Evolutionary conservation across 306 rosid genomes (phyloP).

Genomic region (Acacia melanoxylon): DNA sequence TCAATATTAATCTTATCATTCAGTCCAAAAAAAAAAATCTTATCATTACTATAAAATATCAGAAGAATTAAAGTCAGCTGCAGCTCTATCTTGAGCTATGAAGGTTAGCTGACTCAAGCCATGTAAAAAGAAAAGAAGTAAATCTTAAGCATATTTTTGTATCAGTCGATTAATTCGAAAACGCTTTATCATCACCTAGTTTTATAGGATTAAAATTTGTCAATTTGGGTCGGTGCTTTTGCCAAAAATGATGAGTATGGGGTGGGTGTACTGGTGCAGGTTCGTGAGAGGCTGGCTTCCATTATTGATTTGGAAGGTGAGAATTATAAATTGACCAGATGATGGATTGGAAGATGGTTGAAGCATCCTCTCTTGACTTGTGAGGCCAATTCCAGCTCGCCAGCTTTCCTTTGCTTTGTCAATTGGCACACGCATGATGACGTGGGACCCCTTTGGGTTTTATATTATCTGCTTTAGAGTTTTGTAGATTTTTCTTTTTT

Average conservation of each 20-base stretch:
- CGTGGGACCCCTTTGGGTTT: neutral
- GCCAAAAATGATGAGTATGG: slow-evolving; percentile 8
- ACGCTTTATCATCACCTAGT: neutral
- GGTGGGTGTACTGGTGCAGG: slow-evolving; percentile 42
- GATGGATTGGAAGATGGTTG: neutral
- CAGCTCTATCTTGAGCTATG: neutral
- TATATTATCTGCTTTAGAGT: neutral
- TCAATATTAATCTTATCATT: neutral
- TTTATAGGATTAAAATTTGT: neutral
- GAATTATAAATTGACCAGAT: slow-evolving; percentile 55
- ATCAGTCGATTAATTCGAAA: neutral
- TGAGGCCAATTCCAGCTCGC: neutral
- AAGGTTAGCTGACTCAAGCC: neutral
- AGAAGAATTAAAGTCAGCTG: neutral
- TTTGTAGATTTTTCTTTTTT: neutral
- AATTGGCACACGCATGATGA: neutral
- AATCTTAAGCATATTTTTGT: neutral
- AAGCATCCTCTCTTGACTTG: neutral
- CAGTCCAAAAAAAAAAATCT: too few species aligned
- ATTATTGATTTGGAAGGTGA: slow-evolving; percentile 85
- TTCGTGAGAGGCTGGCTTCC: slow-evolving; percentile 72
- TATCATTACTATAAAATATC: neutral
- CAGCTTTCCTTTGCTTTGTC: neutral
- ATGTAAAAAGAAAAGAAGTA: neutral
- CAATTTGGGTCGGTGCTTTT: slow-evolving; percentile 10